Conservation (phyloP, 352 stramenopile genomes). For the Pythium chondricola region DNA sequence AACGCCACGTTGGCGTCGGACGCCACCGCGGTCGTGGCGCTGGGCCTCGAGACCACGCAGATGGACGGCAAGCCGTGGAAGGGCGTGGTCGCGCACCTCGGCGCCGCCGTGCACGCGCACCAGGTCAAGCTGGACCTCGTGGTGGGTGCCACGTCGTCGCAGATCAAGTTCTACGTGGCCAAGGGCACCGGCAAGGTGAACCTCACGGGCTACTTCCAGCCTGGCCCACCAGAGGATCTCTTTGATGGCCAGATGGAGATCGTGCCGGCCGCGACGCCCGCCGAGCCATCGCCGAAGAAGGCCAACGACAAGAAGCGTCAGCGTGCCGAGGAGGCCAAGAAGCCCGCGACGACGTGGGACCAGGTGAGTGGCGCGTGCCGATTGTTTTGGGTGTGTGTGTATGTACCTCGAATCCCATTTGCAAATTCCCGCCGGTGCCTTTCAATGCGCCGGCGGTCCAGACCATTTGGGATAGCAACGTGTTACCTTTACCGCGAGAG, state of each 20-base stretch:
- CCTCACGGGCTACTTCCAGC: conserved; percentile 80
- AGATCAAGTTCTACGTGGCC: conserved; percentile 74
- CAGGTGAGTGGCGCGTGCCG: conserved; percentile 31
- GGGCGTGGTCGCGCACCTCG: conserved; percentile 55
- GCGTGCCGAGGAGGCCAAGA: conserved; percentile 35
- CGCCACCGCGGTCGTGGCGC: conserved; percentile 19
- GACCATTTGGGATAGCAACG: conserved; percentile 84
- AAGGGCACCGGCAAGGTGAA: conserved; percentile 58
- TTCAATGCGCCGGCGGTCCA: conserved; percentile 63
- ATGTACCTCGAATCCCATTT: conserved; percentile 30
- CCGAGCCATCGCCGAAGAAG: conserved; percentile 22
- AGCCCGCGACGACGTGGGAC: conserved; percentile 28
- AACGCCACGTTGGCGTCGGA: conserved; percentile 25
- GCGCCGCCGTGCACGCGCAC: conserved; percentile 30
- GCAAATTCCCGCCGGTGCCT: conserved; percentile 52
- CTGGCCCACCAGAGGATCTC: conserved; percentile 36
- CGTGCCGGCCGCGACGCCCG: not conserved
- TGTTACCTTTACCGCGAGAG: conserved; percentile 61
- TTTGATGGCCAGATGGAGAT: conserved; percentile 22
- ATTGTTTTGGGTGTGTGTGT: conserved; percentile 15
- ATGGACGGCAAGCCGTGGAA: conserved; percentile 62
- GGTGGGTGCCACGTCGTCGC: conserved; percentile 31
- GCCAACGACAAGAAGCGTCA: conserved; percentile 73
- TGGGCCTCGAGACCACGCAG: conserved; percentile 60
- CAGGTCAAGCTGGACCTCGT: conserved; percentile 82